phyloP scores from a whole-genome alignment of 164 flowering plant species.

The Kalanchoe fedtschenkoi region DNA sequence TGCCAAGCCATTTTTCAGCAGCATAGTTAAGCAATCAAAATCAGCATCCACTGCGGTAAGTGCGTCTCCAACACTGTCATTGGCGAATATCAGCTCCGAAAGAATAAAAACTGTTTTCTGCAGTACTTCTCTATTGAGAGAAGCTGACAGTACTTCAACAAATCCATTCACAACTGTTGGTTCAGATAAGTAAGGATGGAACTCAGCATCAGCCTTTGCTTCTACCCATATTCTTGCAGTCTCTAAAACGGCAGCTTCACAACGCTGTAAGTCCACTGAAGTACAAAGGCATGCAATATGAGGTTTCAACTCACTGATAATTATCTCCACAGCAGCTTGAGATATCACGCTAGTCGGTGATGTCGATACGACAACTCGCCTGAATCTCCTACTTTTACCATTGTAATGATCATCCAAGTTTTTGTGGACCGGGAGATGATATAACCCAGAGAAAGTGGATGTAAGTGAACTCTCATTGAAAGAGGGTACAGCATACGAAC shows the following conservation, averaged over 20 bases:
- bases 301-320: constrained; percentile 50
- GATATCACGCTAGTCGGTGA: constrained; percentile 70
- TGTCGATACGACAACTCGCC: constrained; percentile 20
- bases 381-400: constrained; percentile 30
- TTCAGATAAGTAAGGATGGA: constrained; percentile 44
- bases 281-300: constrained; percentile 42
- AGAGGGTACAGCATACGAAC: constrained; percentile 19
- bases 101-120: constrained; percentile 45
- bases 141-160: constrained; percentile 39
- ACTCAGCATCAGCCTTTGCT: constrained; percentile 32
- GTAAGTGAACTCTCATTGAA: constrained; percentile 18
- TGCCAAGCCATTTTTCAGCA: constrained; percentile 62
- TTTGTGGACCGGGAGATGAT: constrained; percentile 13
- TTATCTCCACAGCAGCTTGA: constrained; percentile 54
- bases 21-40: constrained; percentile 48
- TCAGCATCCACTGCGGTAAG: constrained; percentile 57
- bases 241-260: constrained; percentile 55
- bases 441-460: constrained; percentile 15
- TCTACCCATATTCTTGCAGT: constrained; percentile 53
- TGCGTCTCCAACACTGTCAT: constrained; percentile 44
- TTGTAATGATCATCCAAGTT: constrained; percentile 13
- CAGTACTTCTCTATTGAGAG: constrained; percentile 48
- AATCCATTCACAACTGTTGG: constrained; percentile 47
- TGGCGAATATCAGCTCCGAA: constrained; percentile 47
- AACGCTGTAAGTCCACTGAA: constrained; percentile 54